Conservation (phyloP, 495 filamentous ascomycete species). For the Aspergillus homomorphus region DNA sequence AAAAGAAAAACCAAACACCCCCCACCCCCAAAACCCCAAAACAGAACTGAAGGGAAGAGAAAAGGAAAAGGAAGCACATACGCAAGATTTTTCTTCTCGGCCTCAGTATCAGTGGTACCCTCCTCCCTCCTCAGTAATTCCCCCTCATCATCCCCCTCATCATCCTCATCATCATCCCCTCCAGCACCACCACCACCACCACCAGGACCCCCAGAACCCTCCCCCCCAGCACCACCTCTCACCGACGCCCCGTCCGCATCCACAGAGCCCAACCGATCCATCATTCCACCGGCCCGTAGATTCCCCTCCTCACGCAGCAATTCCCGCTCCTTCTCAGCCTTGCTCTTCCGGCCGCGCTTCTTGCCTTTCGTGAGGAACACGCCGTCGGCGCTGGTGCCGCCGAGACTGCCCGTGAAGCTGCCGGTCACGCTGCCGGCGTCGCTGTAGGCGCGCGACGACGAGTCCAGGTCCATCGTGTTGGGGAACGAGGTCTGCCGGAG, state of each 20-base stretch:
- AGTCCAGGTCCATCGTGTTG: constrained; percentile 45
- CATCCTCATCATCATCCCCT: constrained; percentile 64
- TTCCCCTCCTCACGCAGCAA: constrained; percentile 43
- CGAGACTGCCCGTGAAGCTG: constrained; percentile 50
- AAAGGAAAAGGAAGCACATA: constrained; percentile 30
- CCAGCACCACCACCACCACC: constrained; percentile 39
- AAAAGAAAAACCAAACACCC: constrained; percentile 3
- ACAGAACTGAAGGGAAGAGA: neutral
- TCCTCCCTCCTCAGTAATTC: constrained; percentile 60
- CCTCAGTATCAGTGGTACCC: constrained; percentile 61
- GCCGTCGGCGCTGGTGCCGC: constrained; percentile 53
- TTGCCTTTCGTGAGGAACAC: constrained; percentile 45
- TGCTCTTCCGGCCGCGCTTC: constrained; percentile 66
- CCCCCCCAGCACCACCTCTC: constrained; percentile 41
- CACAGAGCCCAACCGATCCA: constrained; percentile 41
- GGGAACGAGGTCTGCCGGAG: constrained; percentile 90
- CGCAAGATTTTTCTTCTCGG: constrained; percentile 67
- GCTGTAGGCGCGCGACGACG: constrained; percentile 58
- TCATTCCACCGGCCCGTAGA: constrained; percentile 42
- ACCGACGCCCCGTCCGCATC: constrained; percentile 41
- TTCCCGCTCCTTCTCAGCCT: constrained; percentile 49
- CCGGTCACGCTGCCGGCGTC: constrained; percentile 67
- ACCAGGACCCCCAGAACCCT: constrained; percentile 36
- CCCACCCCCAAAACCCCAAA: neutral
- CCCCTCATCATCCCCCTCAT: constrained; percentile 63